These are phyloP conservation scores for Ceratorhiza oryzae-sativae DNA, from an alignment of 1,284 basidiomycete species.

Conservation along the genomic window DNA sequence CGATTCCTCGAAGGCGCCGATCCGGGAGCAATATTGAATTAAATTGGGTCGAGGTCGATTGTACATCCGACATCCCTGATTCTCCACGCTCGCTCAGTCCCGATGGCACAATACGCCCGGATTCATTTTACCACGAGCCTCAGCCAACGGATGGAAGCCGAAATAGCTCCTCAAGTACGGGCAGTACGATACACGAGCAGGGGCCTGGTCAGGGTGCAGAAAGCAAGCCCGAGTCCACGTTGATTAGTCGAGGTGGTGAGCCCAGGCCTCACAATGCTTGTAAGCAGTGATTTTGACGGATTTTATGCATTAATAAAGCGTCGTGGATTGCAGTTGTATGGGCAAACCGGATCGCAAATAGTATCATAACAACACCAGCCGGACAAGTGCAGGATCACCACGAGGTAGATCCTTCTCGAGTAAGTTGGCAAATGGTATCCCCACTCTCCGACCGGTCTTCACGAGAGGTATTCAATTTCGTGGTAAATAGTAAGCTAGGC, in stretches of 20 bases:
- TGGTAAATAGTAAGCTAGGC: slow-evolving; percentile 4
- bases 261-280: slow-evolving; percentile 1
- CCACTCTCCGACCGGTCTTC: not conserved
- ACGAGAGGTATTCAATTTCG: not conserved
- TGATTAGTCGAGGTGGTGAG: slow-evolving; percentile 3
- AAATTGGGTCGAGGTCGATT: slow-evolving; percentile 25
- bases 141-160: not conserved
- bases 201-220: not conserved
- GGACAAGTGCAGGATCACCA: slow-evolving; percentile 23
- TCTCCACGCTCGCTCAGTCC: not conserved
- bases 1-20: not conserved
- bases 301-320: slow-evolving; percentile 24
- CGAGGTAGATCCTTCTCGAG: slow-evolving; percentile 7
- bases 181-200: not conserved
- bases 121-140: not conserved
- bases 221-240: not conserved
- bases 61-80: not conserved
- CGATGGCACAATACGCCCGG: not conserved
- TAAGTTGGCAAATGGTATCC: slow-evolving; percentile 12
- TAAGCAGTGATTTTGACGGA: slow-evolving; percentile 6
- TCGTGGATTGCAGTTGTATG: slow-evolving; percentile 15
- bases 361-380: slow-evolving; percentile 5
- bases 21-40: slow-evolving; percentile 17
- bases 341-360: slow-evolving; percentile 15
- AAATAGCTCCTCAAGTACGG: not conserved